Evolutionary conservation across 257 asterid genomes (phyloP).

Genomic region (Solanum pennellii): DNA sequence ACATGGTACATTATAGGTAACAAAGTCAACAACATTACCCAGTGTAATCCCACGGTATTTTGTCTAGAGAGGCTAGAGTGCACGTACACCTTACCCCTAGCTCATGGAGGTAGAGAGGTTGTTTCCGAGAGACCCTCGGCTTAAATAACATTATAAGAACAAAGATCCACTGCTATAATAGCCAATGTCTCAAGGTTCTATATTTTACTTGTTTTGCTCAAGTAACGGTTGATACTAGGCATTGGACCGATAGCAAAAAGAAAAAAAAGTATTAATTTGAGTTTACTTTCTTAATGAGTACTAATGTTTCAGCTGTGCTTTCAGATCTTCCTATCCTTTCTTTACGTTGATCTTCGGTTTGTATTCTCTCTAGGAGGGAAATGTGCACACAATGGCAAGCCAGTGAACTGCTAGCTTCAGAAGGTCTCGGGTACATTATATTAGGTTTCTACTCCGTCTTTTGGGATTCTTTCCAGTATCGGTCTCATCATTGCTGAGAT

Average conservation of each 20-base stretch:
- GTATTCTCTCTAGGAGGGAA: slow-evolving; percentile 15
- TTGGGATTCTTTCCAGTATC: neutral
- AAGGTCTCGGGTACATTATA: neutral
- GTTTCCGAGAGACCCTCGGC: neutral
- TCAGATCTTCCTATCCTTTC: neutral
- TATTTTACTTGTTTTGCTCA: neutral
- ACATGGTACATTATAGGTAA: neutral
- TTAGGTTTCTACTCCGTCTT: neutral
- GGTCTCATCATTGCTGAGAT: neutral
- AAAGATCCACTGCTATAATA: neutral
- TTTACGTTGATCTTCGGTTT: neutral
- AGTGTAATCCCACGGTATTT: neutral
- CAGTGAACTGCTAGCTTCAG: slow-evolving; percentile 1
- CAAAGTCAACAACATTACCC: neutral
- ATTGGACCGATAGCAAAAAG: neutral
- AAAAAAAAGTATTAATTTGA: neutral
- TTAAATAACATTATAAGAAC: neutral
- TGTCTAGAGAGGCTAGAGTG: neutral
- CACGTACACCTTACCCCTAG: neutral
- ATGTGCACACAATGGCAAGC: slow-evolving; percentile 19
- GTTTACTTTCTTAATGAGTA: neutral
- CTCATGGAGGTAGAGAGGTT: neutral
- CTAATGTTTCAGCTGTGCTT: neutral
- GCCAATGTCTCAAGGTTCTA: neutral
- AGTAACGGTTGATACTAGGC: neutral